Conservation (phyloP, 2,329 filamentous ascomycete species). For the Hypoxylon sp. region DNA sequence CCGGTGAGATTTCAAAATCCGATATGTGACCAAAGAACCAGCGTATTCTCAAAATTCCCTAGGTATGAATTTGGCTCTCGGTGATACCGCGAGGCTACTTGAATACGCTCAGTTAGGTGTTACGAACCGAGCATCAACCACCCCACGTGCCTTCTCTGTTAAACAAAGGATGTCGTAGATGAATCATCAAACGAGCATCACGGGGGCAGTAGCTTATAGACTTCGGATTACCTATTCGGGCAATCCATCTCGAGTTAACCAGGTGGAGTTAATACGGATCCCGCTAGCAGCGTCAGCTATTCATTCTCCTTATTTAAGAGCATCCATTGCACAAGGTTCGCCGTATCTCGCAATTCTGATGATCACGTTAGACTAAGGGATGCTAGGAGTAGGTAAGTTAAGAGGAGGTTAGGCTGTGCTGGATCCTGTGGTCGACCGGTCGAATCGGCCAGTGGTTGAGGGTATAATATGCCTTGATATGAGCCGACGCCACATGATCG, state of each 20-base stretch:
- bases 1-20: constrained; percentile 34
- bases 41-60: constrained; percentile 21
- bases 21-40: constrained; percentile 32
- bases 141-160: constrained; percentile 21
- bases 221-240: constrained; percentile 46
- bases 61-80: constrained; percentile 19
- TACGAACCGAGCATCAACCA: constrained; percentile 18
- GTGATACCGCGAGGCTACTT: constrained; percentile 23
- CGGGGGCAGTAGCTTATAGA: constrained; percentile 15
- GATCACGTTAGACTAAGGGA: constrained; percentile 30
- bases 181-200: constrained; percentile 32
- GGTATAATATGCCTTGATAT: constrained; percentile 35
- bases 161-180: constrained; percentile 28
- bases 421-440: constrained; percentile 21
- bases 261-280: constrained; percentile 34
- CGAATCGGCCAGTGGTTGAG: constrained; percentile 25
- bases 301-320: constrained; percentile 24
- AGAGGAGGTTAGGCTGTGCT: constrained; percentile 26
- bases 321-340: constrained; percentile 28
- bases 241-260: constrained; percentile 30
- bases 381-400: not conserved
- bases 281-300: constrained; percentile 36
- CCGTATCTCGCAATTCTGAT: constrained; percentile 28
- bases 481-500: constrained; percentile 37
- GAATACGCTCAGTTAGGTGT: constrained; percentile 10